Conservation (phyloP, 139 green algal genomes). For the Picochlorum costavermella region DNA sequence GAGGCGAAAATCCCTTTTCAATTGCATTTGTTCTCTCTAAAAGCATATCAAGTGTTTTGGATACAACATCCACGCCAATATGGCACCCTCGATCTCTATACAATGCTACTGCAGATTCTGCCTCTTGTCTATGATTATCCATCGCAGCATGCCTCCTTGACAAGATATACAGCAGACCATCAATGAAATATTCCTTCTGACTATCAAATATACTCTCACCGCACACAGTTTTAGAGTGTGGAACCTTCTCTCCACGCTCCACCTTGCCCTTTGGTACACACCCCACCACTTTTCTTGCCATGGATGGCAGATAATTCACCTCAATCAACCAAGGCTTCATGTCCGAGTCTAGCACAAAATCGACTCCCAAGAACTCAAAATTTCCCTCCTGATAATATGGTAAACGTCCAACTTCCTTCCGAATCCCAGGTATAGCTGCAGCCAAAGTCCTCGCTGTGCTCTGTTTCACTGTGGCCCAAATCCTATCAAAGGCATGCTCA, state of each 20-base stretch:
- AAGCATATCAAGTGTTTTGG: background rate
- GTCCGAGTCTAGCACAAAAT: conserved; percentile 58
- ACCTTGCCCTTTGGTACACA: conserved; percentile 2
- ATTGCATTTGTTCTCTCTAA: background rate
- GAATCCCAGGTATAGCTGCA: conserved; percentile 19
- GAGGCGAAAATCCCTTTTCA: background rate
- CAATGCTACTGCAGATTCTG: too few species aligned
- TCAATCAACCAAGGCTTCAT: conserved; percentile 59
- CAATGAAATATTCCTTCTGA: conserved; percentile 54
- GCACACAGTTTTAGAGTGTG: background rate
- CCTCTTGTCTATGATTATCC: background rate
- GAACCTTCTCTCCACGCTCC: background rate
- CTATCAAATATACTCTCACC: conserved; percentile 38
- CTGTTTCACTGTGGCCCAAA: conserved; percentile 27
- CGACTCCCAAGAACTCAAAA: conserved; percentile 57
- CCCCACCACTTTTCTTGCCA: conserved; percentile 42
- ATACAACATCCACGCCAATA: background rate
- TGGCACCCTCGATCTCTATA: too few species aligned
- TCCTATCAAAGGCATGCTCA: conserved; percentile 8
- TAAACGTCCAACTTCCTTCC: conserved; percentile 5
- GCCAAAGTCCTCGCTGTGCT: conserved; percentile 23
- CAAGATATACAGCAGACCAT: conserved; percentile 41
- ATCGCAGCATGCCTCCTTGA: background rate
- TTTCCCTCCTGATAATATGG: background rate
- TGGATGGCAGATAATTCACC: conserved; percentile 56